Evolutionary conservation across 768 basidiomycete genomes (phyloP).

Genomic region (Termitomyces sp.): DNA sequence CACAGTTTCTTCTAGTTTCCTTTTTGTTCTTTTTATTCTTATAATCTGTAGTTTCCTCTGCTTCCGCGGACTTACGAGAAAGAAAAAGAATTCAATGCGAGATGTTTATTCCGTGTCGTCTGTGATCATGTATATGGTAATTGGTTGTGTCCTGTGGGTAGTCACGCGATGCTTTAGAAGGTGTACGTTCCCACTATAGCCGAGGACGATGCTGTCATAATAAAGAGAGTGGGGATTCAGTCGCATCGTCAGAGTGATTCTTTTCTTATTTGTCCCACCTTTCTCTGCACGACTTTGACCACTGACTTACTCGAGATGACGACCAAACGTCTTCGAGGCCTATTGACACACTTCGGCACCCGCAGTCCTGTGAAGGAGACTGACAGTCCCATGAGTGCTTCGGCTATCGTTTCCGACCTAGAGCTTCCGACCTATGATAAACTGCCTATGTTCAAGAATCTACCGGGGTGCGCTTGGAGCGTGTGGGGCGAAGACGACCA

Average conservation of each 20-base stretch:
- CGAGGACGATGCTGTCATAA: not conserved
- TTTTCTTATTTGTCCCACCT: not conserved
- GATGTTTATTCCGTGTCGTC: not conserved
- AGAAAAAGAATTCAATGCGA: not conserved
- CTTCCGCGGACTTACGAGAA: not conserved
- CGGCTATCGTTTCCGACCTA: constrained; percentile 1
- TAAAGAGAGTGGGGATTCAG: not conserved
- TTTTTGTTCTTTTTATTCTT: not conserved
- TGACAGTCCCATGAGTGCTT: not conserved
- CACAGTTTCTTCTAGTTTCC: not conserved
- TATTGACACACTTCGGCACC: constrained; percentile 22
- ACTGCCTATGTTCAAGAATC: constrained; percentile 42
- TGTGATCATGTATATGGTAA: not conserved
- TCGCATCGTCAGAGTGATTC: not conserved
- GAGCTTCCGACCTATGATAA: constrained; percentile 30
- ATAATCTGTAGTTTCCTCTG: not conserved
- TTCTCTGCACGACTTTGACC: not conserved
- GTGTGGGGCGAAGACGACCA: constrained; percentile 64
- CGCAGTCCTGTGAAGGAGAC: constrained; percentile 1
- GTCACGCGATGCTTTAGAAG: not conserved
- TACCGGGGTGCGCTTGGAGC: constrained; percentile 61
- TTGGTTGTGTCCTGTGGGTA: not conserved
- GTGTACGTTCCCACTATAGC: not conserved
- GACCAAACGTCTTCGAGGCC: constrained; percentile 22
- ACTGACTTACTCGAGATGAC: constrained; percentile 17